These are phyloP conservation scores for Chalara sp. DNA, from an alignment of 2,329 filamentous ascomycete species.

Conservation along the genomic window DNA sequence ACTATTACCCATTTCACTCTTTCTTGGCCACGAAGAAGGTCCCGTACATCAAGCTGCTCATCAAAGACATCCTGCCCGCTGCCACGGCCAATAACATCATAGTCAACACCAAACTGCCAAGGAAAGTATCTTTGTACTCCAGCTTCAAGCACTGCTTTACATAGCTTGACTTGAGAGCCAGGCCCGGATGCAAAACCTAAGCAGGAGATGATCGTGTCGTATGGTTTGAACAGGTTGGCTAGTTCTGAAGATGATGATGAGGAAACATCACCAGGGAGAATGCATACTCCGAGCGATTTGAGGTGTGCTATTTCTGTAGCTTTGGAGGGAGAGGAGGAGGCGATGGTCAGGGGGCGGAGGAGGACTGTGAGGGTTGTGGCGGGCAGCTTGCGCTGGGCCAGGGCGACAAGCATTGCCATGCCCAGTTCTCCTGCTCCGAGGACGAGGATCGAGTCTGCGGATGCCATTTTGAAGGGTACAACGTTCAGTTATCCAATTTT, in stretches of 20 bases:
- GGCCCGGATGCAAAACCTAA: constrained; percentile 51
- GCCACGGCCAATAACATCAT: constrained; percentile 53
- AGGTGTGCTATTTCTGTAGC: constrained; percentile 36
- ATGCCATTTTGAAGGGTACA: too few species aligned
- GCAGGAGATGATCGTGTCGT: constrained; percentile 51
- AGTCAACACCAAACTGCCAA: constrained; percentile 71
- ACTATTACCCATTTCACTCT: constrained; percentile 54
- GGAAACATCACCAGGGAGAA: constrained; percentile 28
- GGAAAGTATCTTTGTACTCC: constrained; percentile 50
- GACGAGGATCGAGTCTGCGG: constrained; percentile 39
- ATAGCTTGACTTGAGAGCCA: constrained; percentile 51
- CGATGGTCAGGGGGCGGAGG: constrained; percentile 42
- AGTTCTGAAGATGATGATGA: constrained; percentile 29
- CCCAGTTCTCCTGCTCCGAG: constrained; percentile 64
- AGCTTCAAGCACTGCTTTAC: constrained; percentile 46
- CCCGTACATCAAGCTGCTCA: constrained; percentile 56
- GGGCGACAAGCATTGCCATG: constrained; percentile 43
- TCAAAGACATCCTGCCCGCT: constrained; percentile 56
- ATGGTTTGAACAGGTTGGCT: constrained; percentile 36
- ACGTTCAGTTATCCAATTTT: too few species aligned
- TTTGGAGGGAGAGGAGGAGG: constrained; percentile 33
- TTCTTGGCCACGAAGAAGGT: constrained; percentile 40
- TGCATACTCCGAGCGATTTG: constrained; percentile 12
- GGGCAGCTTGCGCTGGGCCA: constrained; percentile 38
- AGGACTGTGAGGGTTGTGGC: constrained; percentile 41